A percentile compares a stretch with the other conserved stretches of the same genome.
Evolutionary conservation across 2,329 filamentous ascomycete genomes (phyloP).

Genomic region (Sporothrix inflata): DNA sequence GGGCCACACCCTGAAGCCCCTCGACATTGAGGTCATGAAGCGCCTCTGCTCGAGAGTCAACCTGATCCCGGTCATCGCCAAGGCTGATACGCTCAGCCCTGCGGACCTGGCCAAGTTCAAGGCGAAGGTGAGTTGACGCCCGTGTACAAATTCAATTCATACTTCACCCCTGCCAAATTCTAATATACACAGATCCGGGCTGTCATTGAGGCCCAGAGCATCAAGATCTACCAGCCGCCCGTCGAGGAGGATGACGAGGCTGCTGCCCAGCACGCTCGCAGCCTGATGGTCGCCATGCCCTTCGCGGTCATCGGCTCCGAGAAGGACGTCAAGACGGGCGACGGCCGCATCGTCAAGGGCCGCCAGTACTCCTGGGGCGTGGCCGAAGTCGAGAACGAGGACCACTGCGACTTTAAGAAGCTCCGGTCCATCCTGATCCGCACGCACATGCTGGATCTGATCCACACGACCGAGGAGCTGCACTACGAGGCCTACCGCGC

Average conservation of each 20-base stretch:
- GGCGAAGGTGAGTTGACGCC: constrained; percentile 65
- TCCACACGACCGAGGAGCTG: constrained; percentile 98
- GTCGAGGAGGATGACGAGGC: constrained; percentile 98
- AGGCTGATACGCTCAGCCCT: constrained; percentile 96
- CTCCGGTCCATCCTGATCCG: constrained; percentile 97
- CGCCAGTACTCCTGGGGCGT: constrained; percentile 99
- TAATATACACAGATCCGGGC: constrained; percentile 71
- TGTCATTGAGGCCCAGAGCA: constrained; percentile 96
- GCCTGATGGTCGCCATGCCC: constrained; percentile 94
- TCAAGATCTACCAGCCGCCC: constrained; percentile 99
- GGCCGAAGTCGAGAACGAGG: constrained; percentile 98
- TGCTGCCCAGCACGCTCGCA: constrained; percentile 90
- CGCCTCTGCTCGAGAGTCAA: constrained; percentile 97
- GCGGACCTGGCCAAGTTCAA: constrained; percentile 92
- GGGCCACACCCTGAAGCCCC: constrained; percentile 95
- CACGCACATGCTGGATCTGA: constrained; percentile 99
- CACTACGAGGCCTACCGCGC: constrained; percentile 99
- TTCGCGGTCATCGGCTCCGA: constrained; percentile 99
- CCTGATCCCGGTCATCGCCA: constrained; percentile 96
- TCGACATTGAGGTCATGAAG: constrained; percentile 99
- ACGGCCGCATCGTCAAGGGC: constrained; percentile 97
- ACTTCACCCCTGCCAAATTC: background rate
- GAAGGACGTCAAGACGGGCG: constrained; percentile 96
- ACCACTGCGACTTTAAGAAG: constrained; percentile 99
- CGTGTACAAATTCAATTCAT: background rate